Evolutionary conservation across 1,139 yeast species (phyloP).

Genomic region (Taiozyma onychis): DNA sequence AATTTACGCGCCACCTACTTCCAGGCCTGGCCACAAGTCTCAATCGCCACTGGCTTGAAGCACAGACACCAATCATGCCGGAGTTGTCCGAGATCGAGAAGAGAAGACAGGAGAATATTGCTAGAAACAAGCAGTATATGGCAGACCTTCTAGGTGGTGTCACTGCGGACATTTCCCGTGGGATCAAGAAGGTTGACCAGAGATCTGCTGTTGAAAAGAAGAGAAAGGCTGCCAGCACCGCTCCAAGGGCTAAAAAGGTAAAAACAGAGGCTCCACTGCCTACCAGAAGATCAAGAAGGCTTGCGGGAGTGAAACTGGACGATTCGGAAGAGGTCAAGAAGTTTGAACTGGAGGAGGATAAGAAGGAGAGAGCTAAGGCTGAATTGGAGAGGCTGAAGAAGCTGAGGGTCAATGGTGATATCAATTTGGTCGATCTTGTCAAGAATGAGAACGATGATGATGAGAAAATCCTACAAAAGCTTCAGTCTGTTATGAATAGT

Average conservation of each 20-base stretch:
- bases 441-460: slow-evolving; percentile 30
- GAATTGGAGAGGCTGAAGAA: slow-evolving; percentile 47
- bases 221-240: slow-evolving; percentile 1
- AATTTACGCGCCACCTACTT: neutral
- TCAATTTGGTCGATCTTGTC: slow-evolving; percentile 50
- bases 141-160: slow-evolving; percentile 37
- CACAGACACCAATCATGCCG: neutral
- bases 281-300: slow-evolving; percentile 56
- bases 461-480: slow-evolving; percentile 34
- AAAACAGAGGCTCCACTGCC: slow-evolving; percentile 33
- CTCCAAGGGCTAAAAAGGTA: slow-evolving; percentile 14
- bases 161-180: slow-evolving; percentile 30
- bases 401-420: slow-evolving; percentile 57
- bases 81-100: slow-evolving; percentile 59
- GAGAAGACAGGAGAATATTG: slow-evolving; percentile 59
- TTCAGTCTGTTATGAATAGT: slow-evolving; percentile 32
- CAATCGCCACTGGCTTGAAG: neutral
- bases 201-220: slow-evolving; percentile 19
- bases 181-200: slow-evolving; percentile 20
- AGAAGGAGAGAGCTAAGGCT: slow-evolving; percentile 32
- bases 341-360: slow-evolving; percentile 31
- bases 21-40: neutral
- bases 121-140: slow-evolving; percentile 46
- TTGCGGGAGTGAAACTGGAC: slow-evolving; percentile 50
- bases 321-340: slow-evolving; percentile 24